Percentiles rank a stretch among this genome's conserved stretches.
These are phyloP conservation scores for Umbilicus rupestris DNA, from an alignment of 164 flowering plant species.

Conservation along the genomic window DNA sequence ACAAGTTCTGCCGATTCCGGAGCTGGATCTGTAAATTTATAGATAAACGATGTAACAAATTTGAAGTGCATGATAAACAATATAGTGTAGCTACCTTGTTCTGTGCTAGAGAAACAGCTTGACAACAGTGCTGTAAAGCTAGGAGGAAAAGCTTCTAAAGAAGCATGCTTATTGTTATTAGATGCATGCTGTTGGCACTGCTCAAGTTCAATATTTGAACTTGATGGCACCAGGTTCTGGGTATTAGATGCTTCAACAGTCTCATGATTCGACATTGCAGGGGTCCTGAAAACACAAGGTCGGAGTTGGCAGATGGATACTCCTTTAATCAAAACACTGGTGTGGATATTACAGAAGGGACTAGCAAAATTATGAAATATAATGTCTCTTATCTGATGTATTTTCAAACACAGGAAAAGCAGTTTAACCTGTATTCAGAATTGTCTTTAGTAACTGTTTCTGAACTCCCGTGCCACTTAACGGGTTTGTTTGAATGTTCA, in stretches of 20 bases:
- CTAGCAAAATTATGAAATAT: no score
- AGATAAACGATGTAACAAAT: background rate
- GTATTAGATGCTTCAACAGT: background rate
- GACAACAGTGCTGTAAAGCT: conserved; percentile 58
- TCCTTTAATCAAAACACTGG: background rate
- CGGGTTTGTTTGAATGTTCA: background rate
- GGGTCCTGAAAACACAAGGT: background rate
- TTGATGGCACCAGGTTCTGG: background rate
- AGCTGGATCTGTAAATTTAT: conserved; percentile 14
- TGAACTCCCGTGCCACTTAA: conserved; percentile 1
- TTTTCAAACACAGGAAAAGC: background rate
- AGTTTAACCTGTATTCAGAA: background rate
- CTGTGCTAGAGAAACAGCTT: conserved; percentile 24
- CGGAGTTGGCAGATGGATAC: background rate
- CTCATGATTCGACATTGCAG: background rate
- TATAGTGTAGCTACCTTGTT: conserved; percentile 23
- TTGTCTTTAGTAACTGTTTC: background rate
- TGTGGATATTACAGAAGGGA: background rate
- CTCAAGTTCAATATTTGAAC: conserved; percentile 6
- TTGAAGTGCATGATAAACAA: background rate
- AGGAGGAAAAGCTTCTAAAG: conserved; percentile 39
- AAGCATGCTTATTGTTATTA: conserved; percentile 12
- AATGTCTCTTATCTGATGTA: background rate
- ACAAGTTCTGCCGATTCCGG: conserved; percentile 14
- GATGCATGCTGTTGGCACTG: conserved; percentile 11